Conservation (phyloP, 2,329 filamentous ascomycete species). For the Aspergillus hortae region DNA sequence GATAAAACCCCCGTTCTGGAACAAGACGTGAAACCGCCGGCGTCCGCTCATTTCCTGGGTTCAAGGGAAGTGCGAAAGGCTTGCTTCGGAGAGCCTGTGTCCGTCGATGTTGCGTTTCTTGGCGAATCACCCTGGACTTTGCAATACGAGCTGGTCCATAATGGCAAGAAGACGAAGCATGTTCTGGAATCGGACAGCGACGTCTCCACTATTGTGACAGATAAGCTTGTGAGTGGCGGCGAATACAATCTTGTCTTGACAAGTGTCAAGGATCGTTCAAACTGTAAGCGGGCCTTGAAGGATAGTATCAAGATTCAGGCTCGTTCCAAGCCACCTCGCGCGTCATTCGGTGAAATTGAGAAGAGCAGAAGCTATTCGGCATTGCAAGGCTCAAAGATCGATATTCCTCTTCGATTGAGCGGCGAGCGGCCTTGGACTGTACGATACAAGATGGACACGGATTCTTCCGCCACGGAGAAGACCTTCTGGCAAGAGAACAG, state of each 20-base stretch:
- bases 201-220: constrained; percentile 69
- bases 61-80: constrained; percentile 56
- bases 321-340: constrained; percentile 81
- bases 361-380: constrained; percentile 71
- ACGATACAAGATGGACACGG: constrained; percentile 63
- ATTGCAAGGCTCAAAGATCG: constrained; percentile 70
- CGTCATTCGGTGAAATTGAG: constrained; percentile 79
- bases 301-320: constrained; percentile 83
- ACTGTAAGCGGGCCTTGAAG: constrained; percentile 81
- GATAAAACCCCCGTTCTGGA: constrained; percentile 65
- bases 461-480: constrained; percentile 49
- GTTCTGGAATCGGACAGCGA: constrained; percentile 61
- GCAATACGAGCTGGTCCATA: constrained; percentile 90
- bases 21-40: constrained; percentile 90
- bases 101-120: constrained; percentile 68
- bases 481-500: constrained; percentile 60
- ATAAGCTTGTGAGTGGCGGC: constrained; percentile 71
- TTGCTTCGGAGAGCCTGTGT: constrained; percentile 78
- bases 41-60: constrained; percentile 68
- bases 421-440: constrained; percentile 83
- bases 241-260: constrained; percentile 85
- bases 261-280: constrained; percentile 79
- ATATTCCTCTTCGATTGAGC: constrained; percentile 77
- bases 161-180: constrained; percentile 74
- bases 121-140: constrained; percentile 85